Evolutionary conservation across 768 basidiomycete genomes (phyloP).

Genomic region (Galerina marginata): DNA sequence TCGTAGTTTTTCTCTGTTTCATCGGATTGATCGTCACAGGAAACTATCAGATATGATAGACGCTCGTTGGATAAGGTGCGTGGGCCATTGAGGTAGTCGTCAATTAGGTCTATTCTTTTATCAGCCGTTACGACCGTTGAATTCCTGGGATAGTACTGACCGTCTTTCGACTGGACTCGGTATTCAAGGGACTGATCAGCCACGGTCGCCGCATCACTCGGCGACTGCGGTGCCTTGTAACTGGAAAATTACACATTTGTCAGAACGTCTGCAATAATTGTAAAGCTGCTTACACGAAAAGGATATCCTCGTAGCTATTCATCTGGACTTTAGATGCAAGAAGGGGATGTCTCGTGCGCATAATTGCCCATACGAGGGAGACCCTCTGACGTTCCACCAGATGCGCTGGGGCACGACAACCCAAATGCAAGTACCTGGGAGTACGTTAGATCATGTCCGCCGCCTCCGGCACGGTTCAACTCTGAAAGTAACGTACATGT

Average conservation of each 20-base stretch:
- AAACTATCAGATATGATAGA: conserved; percentile 69
- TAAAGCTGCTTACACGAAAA: conserved; percentile 60
- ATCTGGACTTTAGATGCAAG: conserved; percentile 68
- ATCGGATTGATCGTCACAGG: conserved; percentile 7
- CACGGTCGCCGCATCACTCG: conserved; percentile 15
- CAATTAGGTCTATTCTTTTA: conserved; percentile 57
- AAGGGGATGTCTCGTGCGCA: conserved; percentile 73
- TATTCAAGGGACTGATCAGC: conserved; percentile 46
- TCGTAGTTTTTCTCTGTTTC: conserved; percentile 48
- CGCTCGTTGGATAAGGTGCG: conserved; percentile 71
- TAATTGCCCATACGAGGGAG: conserved; percentile 69
- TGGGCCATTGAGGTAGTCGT: conserved; percentile 77
- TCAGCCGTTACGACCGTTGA: not conserved
- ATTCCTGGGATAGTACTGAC: conserved; percentile 32
- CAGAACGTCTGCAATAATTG: conserved; percentile 25
- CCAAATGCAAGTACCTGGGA: conserved; percentile 79
- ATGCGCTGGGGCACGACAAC: conserved; percentile 54
- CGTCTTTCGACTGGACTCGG: conserved; percentile 56
- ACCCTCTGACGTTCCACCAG: conserved; percentile 55
- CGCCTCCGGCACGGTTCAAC: no score
- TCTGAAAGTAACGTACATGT: conserved; percentile 63
- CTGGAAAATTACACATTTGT: conserved; percentile 30
- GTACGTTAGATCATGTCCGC: not conserved
- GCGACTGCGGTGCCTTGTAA: conserved; percentile 23
- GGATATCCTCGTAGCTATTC: conserved; percentile 65